Evolutionary conservation across 768 basidiomycete species (phyloP).

Genomic region (Sutorius australiensis): DNA sequence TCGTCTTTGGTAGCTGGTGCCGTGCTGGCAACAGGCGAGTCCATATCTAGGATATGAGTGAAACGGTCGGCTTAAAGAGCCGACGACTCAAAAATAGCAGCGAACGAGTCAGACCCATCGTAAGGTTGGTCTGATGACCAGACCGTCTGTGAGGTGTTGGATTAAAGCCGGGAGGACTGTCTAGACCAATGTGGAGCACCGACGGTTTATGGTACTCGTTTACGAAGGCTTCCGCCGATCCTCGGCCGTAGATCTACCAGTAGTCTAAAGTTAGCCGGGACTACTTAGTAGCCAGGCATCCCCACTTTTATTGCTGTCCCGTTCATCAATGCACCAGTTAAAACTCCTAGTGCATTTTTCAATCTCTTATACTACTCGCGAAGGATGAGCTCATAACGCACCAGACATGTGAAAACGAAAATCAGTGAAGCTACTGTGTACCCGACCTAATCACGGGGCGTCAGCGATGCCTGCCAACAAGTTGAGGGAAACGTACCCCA

Average conservation of each 20-base stretch:
- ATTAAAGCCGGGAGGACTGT: no score
- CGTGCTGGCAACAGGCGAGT: background rate
- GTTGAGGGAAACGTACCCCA: constrained; percentile 30
- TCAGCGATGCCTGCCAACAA: background rate
- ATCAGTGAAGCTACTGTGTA: constrained; percentile 53
- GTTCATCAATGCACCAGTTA: constrained; percentile 44
- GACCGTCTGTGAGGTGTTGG: no score
- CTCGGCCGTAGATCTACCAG: no score
- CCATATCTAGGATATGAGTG: constrained; percentile 1
- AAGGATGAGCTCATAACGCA: constrained; percentile 20
- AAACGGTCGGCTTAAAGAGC: background rate
- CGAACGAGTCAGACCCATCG: background rate
- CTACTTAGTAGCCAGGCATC: no score
- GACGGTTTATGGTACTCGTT: no score
- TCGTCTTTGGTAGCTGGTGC: background rate
- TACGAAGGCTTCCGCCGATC: no score
- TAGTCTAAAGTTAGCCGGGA: no score
- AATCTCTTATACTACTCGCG: constrained; percentile 8
- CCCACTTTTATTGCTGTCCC: no score
- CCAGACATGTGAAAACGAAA: constrained; percentile 50
- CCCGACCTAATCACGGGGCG: constrained; percentile 36
- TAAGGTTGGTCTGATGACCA: background rate
- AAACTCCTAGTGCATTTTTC: constrained; percentile 34
- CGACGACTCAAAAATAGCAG: constrained; percentile 1
- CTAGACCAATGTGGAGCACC: no score